Conservation (phyloP, 2,329 filamentous ascomycete species). For the Scedosporium minutisporum region DNA sequence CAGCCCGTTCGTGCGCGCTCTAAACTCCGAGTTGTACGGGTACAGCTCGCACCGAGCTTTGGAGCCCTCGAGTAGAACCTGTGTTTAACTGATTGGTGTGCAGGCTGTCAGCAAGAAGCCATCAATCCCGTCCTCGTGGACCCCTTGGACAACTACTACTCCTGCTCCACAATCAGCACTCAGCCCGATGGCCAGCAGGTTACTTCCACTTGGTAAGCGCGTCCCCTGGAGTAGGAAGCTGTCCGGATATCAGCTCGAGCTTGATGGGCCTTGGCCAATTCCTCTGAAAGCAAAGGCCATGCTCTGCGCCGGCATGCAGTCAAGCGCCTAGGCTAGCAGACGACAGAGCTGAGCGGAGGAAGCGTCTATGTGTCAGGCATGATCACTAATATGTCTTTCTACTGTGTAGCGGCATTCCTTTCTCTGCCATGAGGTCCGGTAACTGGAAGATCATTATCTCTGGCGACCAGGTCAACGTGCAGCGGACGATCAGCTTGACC, state of each 20-base stretch:
- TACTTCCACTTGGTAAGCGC: conserved; percentile 26
- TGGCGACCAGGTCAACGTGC: conserved; percentile 24
- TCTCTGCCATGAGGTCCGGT: conserved; percentile 25
- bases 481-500: conserved; percentile 24
- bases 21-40: no score
- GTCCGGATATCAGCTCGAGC: background rate
- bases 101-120: conserved; percentile 23
- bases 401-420: conserved; percentile 21
- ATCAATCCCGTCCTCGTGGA: conserved; percentile 25
- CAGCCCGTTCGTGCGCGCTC: background rate
- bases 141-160: conserved; percentile 22
- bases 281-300: no score
- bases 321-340: background rate
- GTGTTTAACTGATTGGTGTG: background rate
- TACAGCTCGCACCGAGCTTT: background rate
- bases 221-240: background rate
- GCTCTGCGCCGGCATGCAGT: background rate
- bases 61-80: background rate
- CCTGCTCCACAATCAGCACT: conserved; percentile 24
- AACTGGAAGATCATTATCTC: conserved; percentile 26
- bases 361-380: background rate
- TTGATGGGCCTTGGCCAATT: no score
- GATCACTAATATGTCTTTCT: background rate
- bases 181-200: conserved; percentile 22
- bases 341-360: background rate